Percentiles rank a stretch among this genome's conserved stretches.
These are phyloP conservation scores for Mucor circinelloides DNA, from an alignment of 371 early-diverging fungal genomes.

Conservation along the genomic window DNA sequence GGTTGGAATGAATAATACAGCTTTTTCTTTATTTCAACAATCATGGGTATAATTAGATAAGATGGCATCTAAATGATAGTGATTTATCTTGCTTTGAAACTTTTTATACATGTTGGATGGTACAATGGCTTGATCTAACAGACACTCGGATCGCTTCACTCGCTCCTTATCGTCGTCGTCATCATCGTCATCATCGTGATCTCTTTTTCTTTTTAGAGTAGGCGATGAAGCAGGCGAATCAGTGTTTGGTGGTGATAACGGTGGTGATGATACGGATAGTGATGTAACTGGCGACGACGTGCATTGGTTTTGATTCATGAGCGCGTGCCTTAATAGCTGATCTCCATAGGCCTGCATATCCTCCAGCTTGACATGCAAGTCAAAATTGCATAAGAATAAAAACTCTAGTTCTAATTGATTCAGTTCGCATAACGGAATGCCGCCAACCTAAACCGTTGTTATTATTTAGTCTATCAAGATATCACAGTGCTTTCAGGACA, in stretches of 20 bases:
- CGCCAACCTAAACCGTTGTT: constrained; percentile 69
- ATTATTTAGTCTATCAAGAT: too few species aligned
- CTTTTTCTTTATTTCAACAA: background rate
- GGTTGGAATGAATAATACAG: background rate
- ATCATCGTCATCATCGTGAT: background rate
- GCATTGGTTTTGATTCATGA: background rate
- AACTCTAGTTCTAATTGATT: constrained; percentile 91
- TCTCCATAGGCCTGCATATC: constrained; percentile 75
- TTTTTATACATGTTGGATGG: background rate
- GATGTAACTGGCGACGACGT: background rate
- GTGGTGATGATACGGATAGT: constrained; percentile 4
- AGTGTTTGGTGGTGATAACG: background rate
- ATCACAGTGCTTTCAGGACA: background rate
- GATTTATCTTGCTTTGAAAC: background rate
- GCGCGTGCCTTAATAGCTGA: constrained; percentile 48
- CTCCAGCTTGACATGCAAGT: constrained; percentile 69
- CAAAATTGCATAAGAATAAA: constrained; percentile 81
- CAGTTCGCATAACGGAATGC: constrained; percentile 79
- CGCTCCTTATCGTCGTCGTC: background rate
- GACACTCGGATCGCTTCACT: background rate
- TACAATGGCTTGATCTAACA: constrained; percentile 1
- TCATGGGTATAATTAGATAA: constrained; percentile 14
- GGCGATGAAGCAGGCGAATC: background rate
- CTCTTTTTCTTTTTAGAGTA: constrained; percentile 1
- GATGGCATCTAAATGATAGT: constrained; percentile 12